These are phyloP conservation scores for Meripilus lineatus DNA, from an alignment of 1,284 basidiomycete species.

Conservation along the genomic window DNA sequence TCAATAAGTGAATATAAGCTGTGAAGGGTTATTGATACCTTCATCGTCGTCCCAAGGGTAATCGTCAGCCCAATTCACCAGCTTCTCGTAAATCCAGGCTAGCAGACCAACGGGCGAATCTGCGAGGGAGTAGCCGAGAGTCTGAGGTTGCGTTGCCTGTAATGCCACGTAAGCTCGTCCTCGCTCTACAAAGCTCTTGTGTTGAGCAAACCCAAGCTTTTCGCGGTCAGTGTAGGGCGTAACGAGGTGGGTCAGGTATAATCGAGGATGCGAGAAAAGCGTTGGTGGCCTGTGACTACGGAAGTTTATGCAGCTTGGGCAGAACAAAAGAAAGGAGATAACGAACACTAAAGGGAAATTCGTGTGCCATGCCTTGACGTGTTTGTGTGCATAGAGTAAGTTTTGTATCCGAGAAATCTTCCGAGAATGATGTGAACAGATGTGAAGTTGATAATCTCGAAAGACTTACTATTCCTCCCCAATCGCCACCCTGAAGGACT, in stretches of 20 bases:
- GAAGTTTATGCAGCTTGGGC: background rate
- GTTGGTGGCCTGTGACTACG: slow-evolving; percentile 18
- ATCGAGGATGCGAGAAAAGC: slow-evolving; percentile 19
- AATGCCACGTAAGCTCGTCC: background rate
- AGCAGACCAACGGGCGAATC: slow-evolving; percentile 56
- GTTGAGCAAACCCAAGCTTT: slow-evolving; percentile 16
- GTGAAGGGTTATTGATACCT: slow-evolving; percentile 12
- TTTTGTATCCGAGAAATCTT: background rate
- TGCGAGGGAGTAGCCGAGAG: slow-evolving; percentile 39
- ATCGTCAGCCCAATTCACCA: slow-evolving; percentile 44
- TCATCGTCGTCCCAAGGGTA: slow-evolving; percentile 52
- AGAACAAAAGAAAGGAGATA: background rate
- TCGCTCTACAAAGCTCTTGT: background rate
- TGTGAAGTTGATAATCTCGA: background rate
- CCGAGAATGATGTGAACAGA: background rate
- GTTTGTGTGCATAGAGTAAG: slow-evolving; percentile 1
- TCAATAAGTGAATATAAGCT: slow-evolving; percentile 23
- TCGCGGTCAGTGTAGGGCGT: slow-evolving; percentile 15
- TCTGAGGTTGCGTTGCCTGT: slow-evolving; percentile 20
- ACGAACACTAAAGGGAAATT: slow-evolving; percentile 6
- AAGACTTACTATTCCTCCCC: slow-evolving; percentile 33
- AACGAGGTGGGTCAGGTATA: slow-evolving; percentile 21
- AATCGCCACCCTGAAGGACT: slow-evolving; percentile 46
- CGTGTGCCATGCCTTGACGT: slow-evolving; percentile 9
- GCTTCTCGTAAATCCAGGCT: slow-evolving; percentile 60